Evolutionary conservation across 2,329 filamentous ascomycete genomes (phyloP).

Genomic region (Zymoseptoria tritici): DNA sequence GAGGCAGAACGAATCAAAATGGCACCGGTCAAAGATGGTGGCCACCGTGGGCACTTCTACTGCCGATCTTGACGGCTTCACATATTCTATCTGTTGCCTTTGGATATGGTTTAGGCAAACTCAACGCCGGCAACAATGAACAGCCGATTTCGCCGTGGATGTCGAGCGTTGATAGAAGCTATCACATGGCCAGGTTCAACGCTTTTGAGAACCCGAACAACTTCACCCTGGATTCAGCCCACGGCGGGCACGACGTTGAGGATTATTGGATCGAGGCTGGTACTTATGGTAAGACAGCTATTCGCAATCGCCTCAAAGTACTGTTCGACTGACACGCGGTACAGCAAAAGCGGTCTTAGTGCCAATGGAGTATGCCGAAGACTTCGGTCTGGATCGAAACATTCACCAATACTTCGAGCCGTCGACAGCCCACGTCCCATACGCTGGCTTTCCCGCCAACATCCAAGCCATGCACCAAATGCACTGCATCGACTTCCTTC

Average conservation of each 20-base stretch:
- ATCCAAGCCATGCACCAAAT: background rate
- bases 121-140: background rate
- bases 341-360: background rate
- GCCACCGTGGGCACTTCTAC: too few species aligned
- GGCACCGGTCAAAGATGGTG: too few species aligned
- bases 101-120: too few species aligned
- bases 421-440: background rate
- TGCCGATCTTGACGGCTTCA: too few species aligned
- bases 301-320: background rate
- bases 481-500: constrained; percentile 2
- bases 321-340: background rate
- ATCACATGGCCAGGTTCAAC: background rate
- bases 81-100: too few species aligned
- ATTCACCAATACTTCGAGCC: background rate
- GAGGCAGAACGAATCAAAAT: too few species aligned
- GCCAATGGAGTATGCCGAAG: background rate
- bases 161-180: background rate
- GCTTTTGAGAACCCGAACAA: too few species aligned
- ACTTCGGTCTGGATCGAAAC: background rate
- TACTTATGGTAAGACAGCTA: background rate
- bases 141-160: background rate
- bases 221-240: too few species aligned
- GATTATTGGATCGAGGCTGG: too few species aligned
- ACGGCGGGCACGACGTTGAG: too few species aligned
- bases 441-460: background rate